phyloP scores from a whole-genome alignment of 306 rosid species.

The Lathyrus tuberosus region DNA sequence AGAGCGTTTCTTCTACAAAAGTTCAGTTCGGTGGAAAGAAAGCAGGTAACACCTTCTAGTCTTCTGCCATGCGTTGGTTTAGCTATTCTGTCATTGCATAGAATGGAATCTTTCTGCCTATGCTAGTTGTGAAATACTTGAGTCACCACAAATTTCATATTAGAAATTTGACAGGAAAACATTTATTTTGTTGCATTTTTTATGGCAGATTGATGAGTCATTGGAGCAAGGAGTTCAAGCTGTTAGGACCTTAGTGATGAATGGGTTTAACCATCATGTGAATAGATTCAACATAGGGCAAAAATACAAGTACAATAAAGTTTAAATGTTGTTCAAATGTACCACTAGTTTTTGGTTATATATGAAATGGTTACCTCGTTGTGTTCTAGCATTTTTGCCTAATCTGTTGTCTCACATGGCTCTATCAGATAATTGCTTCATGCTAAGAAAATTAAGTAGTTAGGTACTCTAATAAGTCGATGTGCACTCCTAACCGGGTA shows the following conservation, averaged over 20 bases:
- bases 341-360: constrained; percentile 15
- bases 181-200: neutral
- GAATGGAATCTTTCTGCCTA: neutral
- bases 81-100: constrained; percentile 10
- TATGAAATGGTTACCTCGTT: constrained; percentile 24
- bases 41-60: constrained; percentile 55
- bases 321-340: constrained; percentile 42
- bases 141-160: neutral
- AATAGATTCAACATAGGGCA: constrained; percentile 76
- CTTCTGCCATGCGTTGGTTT: constrained; percentile 8
- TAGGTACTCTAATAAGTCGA: neutral
- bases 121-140: constrained; percentile 11
- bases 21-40: constrained; percentile 71
- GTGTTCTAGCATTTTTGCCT: constrained; percentile 17
- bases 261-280: constrained; percentile 68
- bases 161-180: neutral
- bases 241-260: constrained; percentile 57
- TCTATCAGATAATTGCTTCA: constrained; percentile 18
- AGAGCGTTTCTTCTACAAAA: constrained; percentile 82
- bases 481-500: too few species aligned
- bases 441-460: neutral
- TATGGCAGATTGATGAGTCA: constrained; percentile 74
- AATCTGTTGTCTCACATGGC: constrained; percentile 9
- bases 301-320: constrained; percentile 87
- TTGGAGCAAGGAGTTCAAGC: constrained; percentile 82